Percentiles rank a stretch among this genome's conserved stretches.
These are phyloP conservation scores for Cladosporium sp. DNA, from an alignment of 2,329 filamentous ascomycete genomes.

Conservation along the genomic window DNA sequence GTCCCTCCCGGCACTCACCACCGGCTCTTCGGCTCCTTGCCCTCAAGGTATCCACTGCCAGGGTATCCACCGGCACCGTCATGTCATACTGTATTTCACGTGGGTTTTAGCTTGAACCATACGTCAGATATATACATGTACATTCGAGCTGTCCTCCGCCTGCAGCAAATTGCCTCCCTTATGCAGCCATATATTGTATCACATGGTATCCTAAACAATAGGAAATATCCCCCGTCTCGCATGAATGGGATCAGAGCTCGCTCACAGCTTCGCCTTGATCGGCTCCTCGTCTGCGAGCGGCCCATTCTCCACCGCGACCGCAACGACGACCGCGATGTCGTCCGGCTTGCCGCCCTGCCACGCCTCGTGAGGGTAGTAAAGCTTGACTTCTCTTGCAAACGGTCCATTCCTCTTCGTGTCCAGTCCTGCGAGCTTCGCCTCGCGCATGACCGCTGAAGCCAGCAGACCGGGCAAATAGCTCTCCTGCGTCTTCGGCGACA, in stretches of 20 bases:
- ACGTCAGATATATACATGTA: background rate
- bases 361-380: conserved; percentile 74
- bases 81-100: no score
- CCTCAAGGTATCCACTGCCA: no score
- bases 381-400: conserved; percentile 90
- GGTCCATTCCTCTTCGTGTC: conserved; percentile 80
- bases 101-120: no score
- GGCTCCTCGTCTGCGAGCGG: conserved; percentile 15
- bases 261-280: conserved; percentile 29
- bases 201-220: background rate
- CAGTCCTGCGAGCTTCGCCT: conserved; percentile 77
- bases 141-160: background rate
- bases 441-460: conserved; percentile 69
- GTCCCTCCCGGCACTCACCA: no score
- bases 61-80: no score
- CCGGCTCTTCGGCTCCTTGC: no score
- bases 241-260: background rate
- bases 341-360: conserved; percentile 93
- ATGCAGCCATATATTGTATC: background rate
- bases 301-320: conserved; percentile 63
- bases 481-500: conserved; percentile 27
- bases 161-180: background rate
- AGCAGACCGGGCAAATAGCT: conserved; percentile 68
- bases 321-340: conserved; percentile 84
- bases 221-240: background rate